Percentiles rank a stretch among this genome's conserved stretches.
These are phyloP conservation scores for Dendrobium nobile DNA, from an alignment of 106 monocot genomes.

Conservation along the genomic window DNA sequence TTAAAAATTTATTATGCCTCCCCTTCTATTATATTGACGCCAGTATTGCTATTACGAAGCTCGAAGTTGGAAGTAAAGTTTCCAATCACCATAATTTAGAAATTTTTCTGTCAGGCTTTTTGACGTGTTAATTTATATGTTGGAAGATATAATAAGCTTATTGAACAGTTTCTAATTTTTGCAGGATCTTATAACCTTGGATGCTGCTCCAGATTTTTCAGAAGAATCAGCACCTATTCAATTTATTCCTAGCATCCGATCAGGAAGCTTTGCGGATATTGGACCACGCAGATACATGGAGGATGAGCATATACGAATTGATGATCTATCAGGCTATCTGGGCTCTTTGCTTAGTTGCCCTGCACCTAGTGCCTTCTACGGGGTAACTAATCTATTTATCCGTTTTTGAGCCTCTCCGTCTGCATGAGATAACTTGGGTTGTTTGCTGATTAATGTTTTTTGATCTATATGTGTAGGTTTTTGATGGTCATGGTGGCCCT, in stretches of 20 bases:
- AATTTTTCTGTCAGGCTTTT: not conserved
- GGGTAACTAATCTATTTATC: conserved; percentile 29
- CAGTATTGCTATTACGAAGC: not conserved
- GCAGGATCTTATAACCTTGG: not conserved
- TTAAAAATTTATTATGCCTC: not conserved
- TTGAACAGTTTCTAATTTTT: not conserved
- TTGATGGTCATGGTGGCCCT: conserved; percentile 86
- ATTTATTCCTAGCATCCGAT: conserved; percentile 53
- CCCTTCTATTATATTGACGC: too few species aligned
- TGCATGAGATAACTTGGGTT: too few species aligned
- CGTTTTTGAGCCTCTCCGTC: not conserved
- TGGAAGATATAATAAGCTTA: not conserved
- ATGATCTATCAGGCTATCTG: conserved; percentile 51
- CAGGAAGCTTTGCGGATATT: conserved; percentile 58
- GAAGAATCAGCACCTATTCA: not conserved
- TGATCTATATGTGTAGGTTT: conserved; percentile 28
- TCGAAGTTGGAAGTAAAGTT: not conserved
- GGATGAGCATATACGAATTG: conserved; percentile 70
- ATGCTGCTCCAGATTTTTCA: not conserved
- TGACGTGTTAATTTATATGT: not conserved
- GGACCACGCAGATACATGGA: conserved; percentile 62
- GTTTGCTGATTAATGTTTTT: not conserved
- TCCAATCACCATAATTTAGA: not conserved
- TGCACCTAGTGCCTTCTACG: conserved; percentile 62
- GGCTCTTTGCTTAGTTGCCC: conserved; percentile 47